phyloP scores from a whole-genome alignment of 805 yeast genomes.

The Ogataea allantospora region DNA sequence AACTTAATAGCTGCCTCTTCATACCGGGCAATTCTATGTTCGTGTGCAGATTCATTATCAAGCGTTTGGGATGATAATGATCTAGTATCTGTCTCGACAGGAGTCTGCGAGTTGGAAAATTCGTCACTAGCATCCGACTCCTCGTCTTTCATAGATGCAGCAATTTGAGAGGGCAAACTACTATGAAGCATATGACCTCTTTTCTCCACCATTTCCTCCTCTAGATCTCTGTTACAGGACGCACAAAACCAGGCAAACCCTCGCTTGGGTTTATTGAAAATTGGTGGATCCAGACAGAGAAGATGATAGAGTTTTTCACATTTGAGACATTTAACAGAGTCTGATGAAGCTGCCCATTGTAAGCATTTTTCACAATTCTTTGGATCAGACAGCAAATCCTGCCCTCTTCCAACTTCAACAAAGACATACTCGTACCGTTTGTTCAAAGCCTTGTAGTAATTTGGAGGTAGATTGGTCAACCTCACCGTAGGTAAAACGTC shows the following conservation, averaged over 20 bases:
- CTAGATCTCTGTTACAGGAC: conserved; percentile 61
- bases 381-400: conserved; percentile 61
- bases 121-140: conserved; percentile 6
- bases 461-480: conserved; percentile 56
- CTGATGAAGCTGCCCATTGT: conserved; percentile 80
- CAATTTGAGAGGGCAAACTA: conserved; percentile 28
- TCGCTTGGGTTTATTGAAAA: conserved; percentile 72
- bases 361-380: conserved; percentile 70
- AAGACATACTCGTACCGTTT: conserved; percentile 73
- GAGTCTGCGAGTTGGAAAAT: conserved; percentile 4
- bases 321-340: conserved; percentile 76
- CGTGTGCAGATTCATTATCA: conserved; percentile 3
- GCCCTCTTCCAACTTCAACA: conserved; percentile 65
- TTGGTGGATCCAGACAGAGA: conserved; percentile 83
- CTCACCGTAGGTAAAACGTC: conserved; percentile 67
- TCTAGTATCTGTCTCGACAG: conserved; percentile 6
- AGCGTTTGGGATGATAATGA: conserved; percentile 6
- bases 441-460: conserved; percentile 58
- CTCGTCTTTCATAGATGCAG: conserved; percentile 13
- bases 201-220: conserved; percentile 38
- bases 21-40: conserved; percentile 43
- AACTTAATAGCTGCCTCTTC: conserved; percentile 58
- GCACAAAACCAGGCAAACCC: conserved; percentile 94
- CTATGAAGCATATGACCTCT: conserved; percentile 36
- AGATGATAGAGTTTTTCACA: conserved; percentile 74